A percentile compares a stretch with the other conserved stretches of the same genome.
Evolutionary conservation across 179 eudicot species (phyloP).

Genomic region (Silene coronaria): DNA sequence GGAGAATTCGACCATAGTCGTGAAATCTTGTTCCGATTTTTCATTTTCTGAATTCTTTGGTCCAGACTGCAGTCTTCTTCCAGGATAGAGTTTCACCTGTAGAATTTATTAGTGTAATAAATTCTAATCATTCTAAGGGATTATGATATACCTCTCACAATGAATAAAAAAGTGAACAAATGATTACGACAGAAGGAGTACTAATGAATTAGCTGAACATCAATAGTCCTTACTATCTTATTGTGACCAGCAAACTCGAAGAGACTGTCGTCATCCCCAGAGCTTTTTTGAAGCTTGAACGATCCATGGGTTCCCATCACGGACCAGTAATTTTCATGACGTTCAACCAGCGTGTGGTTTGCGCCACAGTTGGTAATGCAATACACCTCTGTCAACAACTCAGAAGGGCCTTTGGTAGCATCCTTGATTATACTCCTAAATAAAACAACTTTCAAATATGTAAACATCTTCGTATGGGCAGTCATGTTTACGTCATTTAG

Average conservation of each 20-base stretch:
- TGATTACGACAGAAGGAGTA: too few species aligned
- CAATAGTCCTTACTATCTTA: conserved; percentile 40
- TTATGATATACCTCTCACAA: background rate
- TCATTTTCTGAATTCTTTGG: conserved; percentile 38
- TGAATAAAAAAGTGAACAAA: too few species aligned
- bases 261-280: conserved; percentile 26
- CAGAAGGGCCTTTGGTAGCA: conserved; percentile 22
- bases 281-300: conserved; percentile 44
- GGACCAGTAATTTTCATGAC: conserved; percentile 52
- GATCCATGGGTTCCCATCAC: conserved; percentile 49
- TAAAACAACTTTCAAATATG: background rate
- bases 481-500: too few species aligned
- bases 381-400: conserved; percentile 12
- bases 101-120: conserved; percentile 3
- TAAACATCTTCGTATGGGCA: background rate
- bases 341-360: conserved; percentile 55
- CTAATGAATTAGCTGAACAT: conserved; percentile 8
- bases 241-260: conserved; percentile 17
- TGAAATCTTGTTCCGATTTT: conserved; percentile 40
- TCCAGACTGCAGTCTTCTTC: conserved; percentile 70
- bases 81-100: conserved; percentile 65
- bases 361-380: background rate
- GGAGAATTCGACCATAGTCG: conserved; percentile 74
- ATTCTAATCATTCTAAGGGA: background rate
- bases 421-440: conserved; percentile 10